These are phyloP conservation scores for Globisporangium sylvaticum DNA, from an alignment of 352 stramenopile species.

Conservation along the genomic window DNA sequence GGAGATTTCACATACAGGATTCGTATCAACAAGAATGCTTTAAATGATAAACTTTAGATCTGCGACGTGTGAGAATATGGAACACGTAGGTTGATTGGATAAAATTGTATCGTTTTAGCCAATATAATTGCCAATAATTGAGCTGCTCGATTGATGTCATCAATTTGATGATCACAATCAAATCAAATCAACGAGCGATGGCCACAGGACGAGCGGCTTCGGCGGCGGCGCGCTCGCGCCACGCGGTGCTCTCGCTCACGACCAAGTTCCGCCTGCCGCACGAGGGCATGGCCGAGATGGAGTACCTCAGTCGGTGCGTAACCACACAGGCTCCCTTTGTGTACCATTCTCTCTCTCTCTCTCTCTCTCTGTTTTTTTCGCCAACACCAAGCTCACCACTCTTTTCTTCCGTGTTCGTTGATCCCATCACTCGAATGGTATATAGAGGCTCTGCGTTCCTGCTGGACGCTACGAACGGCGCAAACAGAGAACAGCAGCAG, in stretches of 20 bases:
- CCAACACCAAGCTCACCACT: too few species aligned
- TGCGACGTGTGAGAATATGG: background rate
- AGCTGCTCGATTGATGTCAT: too few species aligned
- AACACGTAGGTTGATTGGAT: background rate
- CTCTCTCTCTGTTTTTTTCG: background rate
- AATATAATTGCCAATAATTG: too few species aligned
- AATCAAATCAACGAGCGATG: too few species aligned
- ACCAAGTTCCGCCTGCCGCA: slow-evolving; percentile 77
- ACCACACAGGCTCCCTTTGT: background rate
- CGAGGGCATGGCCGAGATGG: slow-evolving; percentile 66
- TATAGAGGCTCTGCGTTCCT: slow-evolving; percentile 65
- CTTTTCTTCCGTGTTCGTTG: background rate
- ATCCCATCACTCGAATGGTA: background rate
- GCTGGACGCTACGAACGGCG: slow-evolving; percentile 15
- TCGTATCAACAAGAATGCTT: background rate
- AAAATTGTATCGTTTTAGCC: background rate
- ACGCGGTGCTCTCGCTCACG: slow-evolving; percentile 66
- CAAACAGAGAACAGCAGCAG: background rate
- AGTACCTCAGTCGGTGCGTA: slow-evolving; percentile 69
- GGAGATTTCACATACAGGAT: background rate
- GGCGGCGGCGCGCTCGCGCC: slow-evolving; percentile 14
- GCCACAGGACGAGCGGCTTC: background rate
- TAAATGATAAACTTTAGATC: background rate
- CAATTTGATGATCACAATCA: background rate
- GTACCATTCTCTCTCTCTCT: background rate